phyloP scores from a whole-genome alignment of 2,329 filamentous ascomycete species.

The Emergomyces orientalis region DNA sequence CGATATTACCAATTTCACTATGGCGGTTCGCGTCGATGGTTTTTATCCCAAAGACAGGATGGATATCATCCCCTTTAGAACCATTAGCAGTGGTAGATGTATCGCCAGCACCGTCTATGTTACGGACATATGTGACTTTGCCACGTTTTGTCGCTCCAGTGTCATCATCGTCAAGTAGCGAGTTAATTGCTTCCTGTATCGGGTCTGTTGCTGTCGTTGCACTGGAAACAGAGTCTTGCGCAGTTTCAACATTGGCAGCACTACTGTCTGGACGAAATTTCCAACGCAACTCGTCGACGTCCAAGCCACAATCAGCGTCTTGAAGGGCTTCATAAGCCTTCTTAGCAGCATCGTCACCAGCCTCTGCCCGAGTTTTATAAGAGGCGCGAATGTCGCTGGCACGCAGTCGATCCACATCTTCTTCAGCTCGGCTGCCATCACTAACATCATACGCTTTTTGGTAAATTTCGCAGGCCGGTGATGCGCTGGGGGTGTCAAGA shows the following conservation, averaged over 20 bases:
- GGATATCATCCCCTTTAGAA: neutral
- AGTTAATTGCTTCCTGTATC: neutral
- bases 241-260: neutral
- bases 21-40: neutral
- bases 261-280: neutral
- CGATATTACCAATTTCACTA: neutral
- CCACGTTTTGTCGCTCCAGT: neutral
- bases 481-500: neutral
- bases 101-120: neutral
- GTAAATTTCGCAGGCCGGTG: neutral
- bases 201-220: neutral
- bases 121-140: neutral
- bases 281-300: conserved; percentile 19
- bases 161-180: neutral
- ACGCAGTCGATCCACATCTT: conserved; percentile 27
- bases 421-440: conserved; percentile 2
- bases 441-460: neutral
- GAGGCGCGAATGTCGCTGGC: conserved; percentile 30
- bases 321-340: neutral
- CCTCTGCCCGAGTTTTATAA: conserved; percentile 20
- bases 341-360: conserved; percentile 15
- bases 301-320: conserved; percentile 14
- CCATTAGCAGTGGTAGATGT: neutral
- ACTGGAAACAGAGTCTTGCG: neutral
- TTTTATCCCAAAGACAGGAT: conserved; percentile 1